Evolutionary conservation across 2,329 filamentous ascomycete genomes (phyloP).

Genomic region (Pseudogymnoascus sp.): DNA sequence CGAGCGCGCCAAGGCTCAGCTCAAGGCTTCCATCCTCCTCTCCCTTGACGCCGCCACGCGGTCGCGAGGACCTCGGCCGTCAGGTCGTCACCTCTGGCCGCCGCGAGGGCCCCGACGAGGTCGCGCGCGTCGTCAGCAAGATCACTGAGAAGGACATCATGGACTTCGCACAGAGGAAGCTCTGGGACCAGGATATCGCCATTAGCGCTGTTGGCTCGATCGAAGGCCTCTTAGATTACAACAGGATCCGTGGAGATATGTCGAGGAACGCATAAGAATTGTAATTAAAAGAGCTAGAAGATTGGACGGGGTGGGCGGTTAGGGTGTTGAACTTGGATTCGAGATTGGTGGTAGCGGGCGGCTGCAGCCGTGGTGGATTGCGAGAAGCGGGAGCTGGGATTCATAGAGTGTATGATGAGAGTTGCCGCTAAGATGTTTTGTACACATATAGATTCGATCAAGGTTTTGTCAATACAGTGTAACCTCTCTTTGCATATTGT

Average conservation of each 20-base stretch:
- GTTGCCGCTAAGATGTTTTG: slow-evolving; percentile 9
- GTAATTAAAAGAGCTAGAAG: slow-evolving; percentile 10
- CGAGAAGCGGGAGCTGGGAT: slow-evolving; percentile 5
- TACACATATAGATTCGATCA: slow-evolving; percentile 7
- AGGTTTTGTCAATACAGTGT: slow-evolving; percentile 9
- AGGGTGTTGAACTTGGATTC: slow-evolving; percentile 3
- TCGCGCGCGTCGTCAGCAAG: slow-evolving; percentile 81
- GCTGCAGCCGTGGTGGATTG: not conserved
- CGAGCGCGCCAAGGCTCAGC: slow-evolving; percentile 97
- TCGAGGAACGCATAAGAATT: slow-evolving; percentile 56
- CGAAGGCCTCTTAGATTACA: slow-evolving; percentile 77
- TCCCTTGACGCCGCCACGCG: slow-evolving; percentile 96
- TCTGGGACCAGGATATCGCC: slow-evolving; percentile 97
- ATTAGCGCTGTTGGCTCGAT: slow-evolving; percentile 89
- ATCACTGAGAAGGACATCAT: slow-evolving; percentile 97
- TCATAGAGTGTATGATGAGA: slow-evolving; percentile 11
- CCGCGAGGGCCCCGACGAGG: slow-evolving; percentile 84
- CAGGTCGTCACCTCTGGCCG: slow-evolving; percentile 97
- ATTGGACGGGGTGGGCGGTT: not conserved
- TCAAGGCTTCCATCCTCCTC: slow-evolving; percentile 96
- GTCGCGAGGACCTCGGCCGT: slow-evolving; percentile 95
- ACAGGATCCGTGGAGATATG: slow-evolving; percentile 76
- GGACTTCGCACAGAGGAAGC: slow-evolving; percentile 87
- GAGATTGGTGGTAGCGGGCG: not conserved
- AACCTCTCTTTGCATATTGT: not conserved